A percentile compares a stretch with the other conserved stretches of the same genome.
phyloP scores from a whole-genome alignment of 305 asterid species.

The Rubia balearica region DNA sequence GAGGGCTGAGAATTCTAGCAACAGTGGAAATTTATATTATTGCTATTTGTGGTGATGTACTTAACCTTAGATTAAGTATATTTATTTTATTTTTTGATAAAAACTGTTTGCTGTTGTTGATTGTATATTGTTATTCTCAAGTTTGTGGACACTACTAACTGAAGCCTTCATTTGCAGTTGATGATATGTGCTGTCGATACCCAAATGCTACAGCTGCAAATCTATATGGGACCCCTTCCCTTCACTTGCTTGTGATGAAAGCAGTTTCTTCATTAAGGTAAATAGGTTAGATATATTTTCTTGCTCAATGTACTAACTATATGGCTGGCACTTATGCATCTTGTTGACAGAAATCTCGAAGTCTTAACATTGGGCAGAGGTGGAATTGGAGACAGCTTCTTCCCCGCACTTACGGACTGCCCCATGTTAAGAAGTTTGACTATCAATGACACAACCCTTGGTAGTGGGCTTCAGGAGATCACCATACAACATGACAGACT shows the following conservation, averaged over 20 bases:
- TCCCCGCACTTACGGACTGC: slow-evolving; percentile 69
- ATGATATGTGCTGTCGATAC: slow-evolving; percentile 78
- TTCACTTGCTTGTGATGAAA: slow-evolving; percentile 62
- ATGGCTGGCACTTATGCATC: slow-evolving; percentile 24
- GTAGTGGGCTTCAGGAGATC: slow-evolving; percentile 85
- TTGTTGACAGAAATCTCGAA: slow-evolving; percentile 72
- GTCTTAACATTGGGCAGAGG: slow-evolving; percentile 87
- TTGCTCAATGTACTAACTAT: background rate
- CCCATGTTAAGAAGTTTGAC: slow-evolving; percentile 73
- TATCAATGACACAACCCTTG: slow-evolving; percentile 79
- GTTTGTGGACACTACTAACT: background rate
- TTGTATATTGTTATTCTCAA: background rate
- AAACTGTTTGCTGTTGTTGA: slow-evolving; percentile 1
- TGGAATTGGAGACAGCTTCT: slow-evolving; percentile 72
- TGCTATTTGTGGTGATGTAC: background rate
- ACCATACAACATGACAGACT: slow-evolving; percentile 63
- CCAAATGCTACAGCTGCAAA: slow-evolving; percentile 88
- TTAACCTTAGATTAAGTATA: background rate
- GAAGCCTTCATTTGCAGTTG: slow-evolving; percentile 38
- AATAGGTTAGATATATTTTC: slow-evolving; percentile 7
- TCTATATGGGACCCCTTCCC: slow-evolving; percentile 58
- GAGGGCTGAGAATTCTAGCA: background rate
- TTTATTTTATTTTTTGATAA: background rate
- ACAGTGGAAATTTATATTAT: background rate
- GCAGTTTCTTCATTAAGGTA: slow-evolving; percentile 76